Conservation (phyloP, 177 flowering plant genomes). For the Tripterygium wilfordii region DNA sequence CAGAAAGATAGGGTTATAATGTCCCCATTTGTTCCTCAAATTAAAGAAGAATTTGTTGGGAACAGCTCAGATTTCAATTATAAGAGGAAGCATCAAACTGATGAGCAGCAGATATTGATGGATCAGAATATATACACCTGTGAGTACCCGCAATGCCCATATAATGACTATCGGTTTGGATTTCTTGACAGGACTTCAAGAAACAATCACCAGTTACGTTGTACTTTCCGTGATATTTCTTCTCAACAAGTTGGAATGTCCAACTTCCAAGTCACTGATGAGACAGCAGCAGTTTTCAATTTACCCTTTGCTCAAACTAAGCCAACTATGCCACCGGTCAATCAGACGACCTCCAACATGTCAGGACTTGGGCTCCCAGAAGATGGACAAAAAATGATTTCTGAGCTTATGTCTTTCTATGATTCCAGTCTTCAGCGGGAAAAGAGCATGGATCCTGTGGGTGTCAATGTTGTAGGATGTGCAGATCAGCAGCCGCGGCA, state of each 20-base stretch:
- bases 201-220: conserved; percentile 48
- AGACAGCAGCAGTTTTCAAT: conserved; percentile 23
- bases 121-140: conserved; percentile 43
- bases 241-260: conserved; percentile 23
- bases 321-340: conserved; percentile 7
- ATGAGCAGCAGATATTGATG: conserved; percentile 20
- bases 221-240: conserved; percentile 24
- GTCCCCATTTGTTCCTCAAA: conserved; percentile 15
- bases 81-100: conserved; percentile 42
- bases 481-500: conserved; percentile 3
- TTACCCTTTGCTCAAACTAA: conserved; percentile 27
- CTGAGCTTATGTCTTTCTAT: conserved; percentile 44
- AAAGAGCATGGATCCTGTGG: conserved; percentile 20
- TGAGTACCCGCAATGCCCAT: conserved; percentile 45
- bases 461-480: not conserved
- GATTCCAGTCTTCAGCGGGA: conserved; percentile 31
- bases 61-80: conserved; percentile 22
- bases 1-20: conserved; percentile 21
- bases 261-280: conserved; percentile 20
- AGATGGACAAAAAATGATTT: conserved; percentile 49
- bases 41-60: conserved; percentile 39
- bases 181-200: conserved; percentile 47
- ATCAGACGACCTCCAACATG: conserved; percentile 14
- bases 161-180: conserved; percentile 35
- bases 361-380: conserved; percentile 42